These are phyloP conservation scores for Penicillium sp. DNA, from an alignment of 2,329 filamentous ascomycete genomes.

Conservation along the genomic window DNA sequence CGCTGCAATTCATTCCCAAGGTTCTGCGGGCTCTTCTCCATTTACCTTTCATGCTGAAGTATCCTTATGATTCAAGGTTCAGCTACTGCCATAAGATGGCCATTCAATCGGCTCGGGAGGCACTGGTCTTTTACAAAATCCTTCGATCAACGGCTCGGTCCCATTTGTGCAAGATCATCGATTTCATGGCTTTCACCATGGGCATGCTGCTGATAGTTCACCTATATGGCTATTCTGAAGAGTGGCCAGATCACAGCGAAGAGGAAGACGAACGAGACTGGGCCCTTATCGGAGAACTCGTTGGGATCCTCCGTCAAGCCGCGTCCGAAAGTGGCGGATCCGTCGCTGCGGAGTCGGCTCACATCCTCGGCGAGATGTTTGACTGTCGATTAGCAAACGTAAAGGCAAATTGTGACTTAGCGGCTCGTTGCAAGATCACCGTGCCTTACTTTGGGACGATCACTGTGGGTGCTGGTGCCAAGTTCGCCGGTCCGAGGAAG, in stretches of 20 bases:
- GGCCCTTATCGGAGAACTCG: slow-evolving; percentile 34
- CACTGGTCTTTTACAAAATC: slow-evolving; percentile 40
- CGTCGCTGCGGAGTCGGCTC: slow-evolving; percentile 45
- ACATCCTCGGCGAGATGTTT: slow-evolving; percentile 42
- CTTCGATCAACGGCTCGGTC: slow-evolving; percentile 34
- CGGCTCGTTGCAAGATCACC: slow-evolving; percentile 38
- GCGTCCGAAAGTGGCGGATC: slow-evolving; percentile 37
- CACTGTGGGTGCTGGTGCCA: slow-evolving; percentile 36
- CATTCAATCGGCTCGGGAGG: slow-evolving; percentile 44
- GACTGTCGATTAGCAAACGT: neutral
- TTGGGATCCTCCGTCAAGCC: slow-evolving; percentile 34
- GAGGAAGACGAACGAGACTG: slow-evolving; percentile 40
- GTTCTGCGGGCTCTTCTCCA: slow-evolving; percentile 44
- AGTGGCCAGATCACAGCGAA: slow-evolving; percentile 18
- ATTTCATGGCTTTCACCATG: slow-evolving; percentile 50
- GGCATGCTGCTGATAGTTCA: slow-evolving; percentile 48
- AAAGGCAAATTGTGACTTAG: neutral
- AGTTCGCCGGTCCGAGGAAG: slow-evolving; percentile 21
- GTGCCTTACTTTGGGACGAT: slow-evolving; percentile 51
- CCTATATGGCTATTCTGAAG: slow-evolving; percentile 38
- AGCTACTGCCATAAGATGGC: slow-evolving; percentile 41
- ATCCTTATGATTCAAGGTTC: slow-evolving; percentile 36
- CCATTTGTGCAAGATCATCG: slow-evolving; percentile 48
- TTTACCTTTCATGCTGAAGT: slow-evolving; percentile 49
- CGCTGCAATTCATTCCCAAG: slow-evolving; percentile 43